A percentile compares a stretch with the other conserved stretches of the same genome.
Evolutionary conservation across 345 rosid species (phyloP).

Genomic region (Eucalyptus pauciflora): DNA sequence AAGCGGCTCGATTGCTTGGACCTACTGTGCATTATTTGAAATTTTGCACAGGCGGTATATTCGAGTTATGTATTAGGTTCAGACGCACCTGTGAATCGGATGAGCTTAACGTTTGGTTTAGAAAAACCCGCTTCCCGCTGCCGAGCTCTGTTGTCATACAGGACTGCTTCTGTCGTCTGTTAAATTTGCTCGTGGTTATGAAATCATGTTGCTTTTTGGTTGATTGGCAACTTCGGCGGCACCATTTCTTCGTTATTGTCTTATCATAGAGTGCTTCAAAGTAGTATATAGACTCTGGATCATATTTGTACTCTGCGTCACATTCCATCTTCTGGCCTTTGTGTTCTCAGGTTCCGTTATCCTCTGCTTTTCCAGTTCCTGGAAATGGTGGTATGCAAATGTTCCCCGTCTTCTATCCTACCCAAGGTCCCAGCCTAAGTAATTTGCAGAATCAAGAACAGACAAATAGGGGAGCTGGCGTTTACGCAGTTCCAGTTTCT

Average conservation of each 20-base stretch:
- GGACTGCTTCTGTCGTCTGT: background rate
- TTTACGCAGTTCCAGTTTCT: conserved; percentile 75
- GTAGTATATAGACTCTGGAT: background rate
- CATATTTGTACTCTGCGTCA: background rate
- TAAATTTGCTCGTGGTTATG: background rate
- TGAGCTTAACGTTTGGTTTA: background rate
- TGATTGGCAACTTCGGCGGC: background rate
- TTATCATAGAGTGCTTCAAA: background rate
- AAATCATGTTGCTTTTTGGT: background rate
- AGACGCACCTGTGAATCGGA: background rate
- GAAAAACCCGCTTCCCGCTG: background rate
- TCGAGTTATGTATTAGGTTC: background rate
- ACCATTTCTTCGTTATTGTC: background rate
- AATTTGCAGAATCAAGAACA: conserved; percentile 46
- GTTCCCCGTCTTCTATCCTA: conserved; percentile 57
- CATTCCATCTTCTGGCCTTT: background rate
- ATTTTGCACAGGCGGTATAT: background rate
- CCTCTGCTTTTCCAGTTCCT: conserved; percentile 19
- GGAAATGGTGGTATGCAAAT: conserved; percentile 40
- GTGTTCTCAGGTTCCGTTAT: conserved; percentile 25
- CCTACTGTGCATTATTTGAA: background rate
- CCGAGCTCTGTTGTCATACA: background rate
- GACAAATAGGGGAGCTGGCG: conserved; percentile 61
- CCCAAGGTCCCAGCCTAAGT: conserved; percentile 24
- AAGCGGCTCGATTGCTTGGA: background rate